Evolutionary conservation across 23 red algal genomes (phyloP), one percentile per base, ranked within the genome.

Genomic region (Gracilaria caudata): DNA sequence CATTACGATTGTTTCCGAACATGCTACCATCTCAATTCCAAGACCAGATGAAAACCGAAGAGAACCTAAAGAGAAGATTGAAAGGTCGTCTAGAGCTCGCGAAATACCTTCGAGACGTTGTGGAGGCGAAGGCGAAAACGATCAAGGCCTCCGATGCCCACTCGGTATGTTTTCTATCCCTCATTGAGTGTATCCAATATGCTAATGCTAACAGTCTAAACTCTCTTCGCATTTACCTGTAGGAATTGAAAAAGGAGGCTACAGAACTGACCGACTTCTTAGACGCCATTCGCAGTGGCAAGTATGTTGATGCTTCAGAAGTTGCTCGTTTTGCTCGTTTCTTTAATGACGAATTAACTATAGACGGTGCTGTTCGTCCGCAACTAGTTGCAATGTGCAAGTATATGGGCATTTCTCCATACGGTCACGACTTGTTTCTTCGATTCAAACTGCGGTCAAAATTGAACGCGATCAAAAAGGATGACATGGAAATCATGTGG

Each of bases 21-120:
- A 98, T 98, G 96, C 88, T 98, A 26, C 96, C 96, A 24, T 95
- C 92, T 25, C 96, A 98, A 51, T 98, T 98, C 64, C 96, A 98
- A 93, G 96, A 98, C 74, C 87, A 86, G 38, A 93, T 94, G 92
- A 98, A 98, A 58, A 88, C 46, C 41, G 96, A 98, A 64, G 92
- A 98, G 82, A 92, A 98, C 56, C 23, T 95, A 58, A 98, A 95
- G 65, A 73, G 88, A 34, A 93, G 92, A 54, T 74, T 98, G 17
- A 98, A 98, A 77, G 92, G 68, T 64, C 68, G 85, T 25, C 40
- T 98, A 33, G 96, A 98, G 74, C 74, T 98, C n/a, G 96, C 96
- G 25, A 93, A 95, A 64, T 98, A 98, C 65, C 82, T 98, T 8
- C 88, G 92, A 51, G 96, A 98, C 76, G 96, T 98, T 76, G 96